Base-by-base conservation (phyloP, 805 yeast genomes). In the Lipomyces japonicus region DNA sequence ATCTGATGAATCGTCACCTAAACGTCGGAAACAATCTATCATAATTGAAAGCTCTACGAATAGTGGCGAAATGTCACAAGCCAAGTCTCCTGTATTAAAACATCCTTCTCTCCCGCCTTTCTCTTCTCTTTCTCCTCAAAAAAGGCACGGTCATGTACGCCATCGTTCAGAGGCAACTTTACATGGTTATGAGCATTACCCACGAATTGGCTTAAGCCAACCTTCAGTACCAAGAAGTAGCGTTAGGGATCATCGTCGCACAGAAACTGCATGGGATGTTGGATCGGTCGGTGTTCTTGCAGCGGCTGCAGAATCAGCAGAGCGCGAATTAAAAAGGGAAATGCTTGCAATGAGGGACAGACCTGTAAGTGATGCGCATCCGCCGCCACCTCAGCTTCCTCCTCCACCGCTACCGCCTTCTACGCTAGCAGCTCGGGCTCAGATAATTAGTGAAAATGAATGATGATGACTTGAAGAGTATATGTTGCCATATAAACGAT, bases 141-240 rank as follows among this genome's bases (percentile, higher is more conserved):
- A 47, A 19, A 4, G 60, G 54, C 18, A 28, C 12, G 60, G 60
- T 7, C 60, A 56, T 32, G 5, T 57, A 18, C 50, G 60, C 25
- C 56, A 56, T 28, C 41, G 60, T n/a, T 55, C 59, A 5, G 60
- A 56, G 25, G 59, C 57, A 3, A 51, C 59, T 7, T 30, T 56
- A 25, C 58, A 51, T 22, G 60, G 59, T 1, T 51, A 45, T 28
- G 60, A 56, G 42, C 60, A 59, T 14, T 55, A 56, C 41, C 40
- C 53, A 12, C 50, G 60, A n/a, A 44, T 53, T 16, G 42, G 37
- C 7, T 21, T 25, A 4, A 7, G 28, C 14, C 6, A 19, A 19
- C 47, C 39, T 14, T n/a, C 31, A 6, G 36, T 36, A n/a, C 18
- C 19, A 49, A 10, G 47, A 54, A n/a, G 40, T 42, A n/a, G 28